A percentile compares a stretch with the other conserved stretches of the same genome.
These are phyloP conservation scores for Stemphylium vesicarium DNA, from an alignment of 2,329 filamentous ascomycete genomes.

Conservation along the genomic window DNA sequence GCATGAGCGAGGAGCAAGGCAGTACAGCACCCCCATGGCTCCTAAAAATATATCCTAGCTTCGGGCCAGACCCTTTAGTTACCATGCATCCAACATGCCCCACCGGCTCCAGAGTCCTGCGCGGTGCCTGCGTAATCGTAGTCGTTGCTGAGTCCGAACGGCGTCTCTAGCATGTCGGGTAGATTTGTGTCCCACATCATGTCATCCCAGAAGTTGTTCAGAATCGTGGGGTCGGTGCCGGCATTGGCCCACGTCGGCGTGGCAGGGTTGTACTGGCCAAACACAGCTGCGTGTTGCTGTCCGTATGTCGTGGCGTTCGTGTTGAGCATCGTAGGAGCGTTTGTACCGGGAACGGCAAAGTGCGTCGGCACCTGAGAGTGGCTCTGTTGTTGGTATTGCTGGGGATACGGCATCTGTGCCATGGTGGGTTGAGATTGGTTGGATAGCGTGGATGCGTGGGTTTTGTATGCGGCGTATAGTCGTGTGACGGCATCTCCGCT, in stretches of 20 bases:
- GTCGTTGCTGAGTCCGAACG: slow-evolving; percentile 43
- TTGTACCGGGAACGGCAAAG: slow-evolving; percentile 20
- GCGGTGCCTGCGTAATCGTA: slow-evolving; percentile 44
- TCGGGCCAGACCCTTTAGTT: slow-evolving; percentile 25
- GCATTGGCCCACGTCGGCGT: slow-evolving; percentile 34
- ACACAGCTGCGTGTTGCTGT: slow-evolving; percentile 2
- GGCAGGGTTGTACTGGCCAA: slow-evolving; percentile 36
- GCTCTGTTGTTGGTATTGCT: slow-evolving; percentile 14
- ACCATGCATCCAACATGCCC: slow-evolving; percentile 47
- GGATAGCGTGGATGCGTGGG: slow-evolving; percentile 27
- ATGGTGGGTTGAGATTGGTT: slow-evolving; percentile 22
- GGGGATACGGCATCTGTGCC: slow-evolving; percentile 13
- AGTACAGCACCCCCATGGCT: too few species aligned
- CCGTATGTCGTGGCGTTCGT: slow-evolving; percentile 13
- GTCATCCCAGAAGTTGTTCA: slow-evolving; percentile 50
- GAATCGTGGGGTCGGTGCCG: slow-evolving; percentile 32
- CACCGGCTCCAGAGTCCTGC: slow-evolving; percentile 40
- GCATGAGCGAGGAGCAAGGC: too few species aligned
- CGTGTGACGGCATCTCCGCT: slow-evolving; percentile 51
- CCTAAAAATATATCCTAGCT: too few species aligned
- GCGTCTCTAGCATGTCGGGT: slow-evolving; percentile 47
- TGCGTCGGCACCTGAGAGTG: slow-evolving; percentile 17
- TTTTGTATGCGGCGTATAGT: slow-evolving; percentile 52
- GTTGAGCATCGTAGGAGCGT: slow-evolving; percentile 20
- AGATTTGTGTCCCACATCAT: slow-evolving; percentile 52